Conservation (phyloP, 306 rosid genomes). For the Trifolium fragiferum region DNA sequence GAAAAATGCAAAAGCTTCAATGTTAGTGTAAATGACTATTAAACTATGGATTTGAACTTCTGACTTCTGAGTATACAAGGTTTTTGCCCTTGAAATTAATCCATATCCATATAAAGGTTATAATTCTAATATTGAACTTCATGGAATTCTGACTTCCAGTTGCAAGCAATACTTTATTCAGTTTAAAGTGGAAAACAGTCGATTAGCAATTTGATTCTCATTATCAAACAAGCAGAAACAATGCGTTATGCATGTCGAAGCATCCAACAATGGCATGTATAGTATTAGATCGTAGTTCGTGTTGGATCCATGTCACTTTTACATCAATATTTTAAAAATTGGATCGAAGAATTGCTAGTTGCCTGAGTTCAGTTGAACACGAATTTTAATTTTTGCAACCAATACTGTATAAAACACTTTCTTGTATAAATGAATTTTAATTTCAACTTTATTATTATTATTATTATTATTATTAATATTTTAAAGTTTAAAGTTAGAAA, state of each 20-base stretch:
- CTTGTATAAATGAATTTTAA: too few species aligned
- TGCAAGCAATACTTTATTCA: not conserved
- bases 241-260: not conserved
- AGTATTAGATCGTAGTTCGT: not conserved
- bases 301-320: not conserved
- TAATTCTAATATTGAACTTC: not conserved
- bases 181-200: too few species aligned
- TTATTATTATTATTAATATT: too few species aligned
- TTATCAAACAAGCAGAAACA: not conserved
- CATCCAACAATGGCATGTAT: not conserved
- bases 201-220: not conserved
- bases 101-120: not conserved
- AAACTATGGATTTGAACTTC: not conserved
- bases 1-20: constrained; percentile 2
- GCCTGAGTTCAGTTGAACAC: too few species aligned
- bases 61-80: not conserved
- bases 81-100: not conserved
- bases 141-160: not conserved
- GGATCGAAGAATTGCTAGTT: too few species aligned
- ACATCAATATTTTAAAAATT: too few species aligned
- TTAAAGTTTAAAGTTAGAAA: too few species aligned
- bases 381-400: too few species aligned
- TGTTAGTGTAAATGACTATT: not conserved
- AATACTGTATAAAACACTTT: too few species aligned
- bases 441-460: too few species aligned